Conservation (phyloP, 768 basidiomycete genomes). For the Leccinum ochraceum region DNA sequence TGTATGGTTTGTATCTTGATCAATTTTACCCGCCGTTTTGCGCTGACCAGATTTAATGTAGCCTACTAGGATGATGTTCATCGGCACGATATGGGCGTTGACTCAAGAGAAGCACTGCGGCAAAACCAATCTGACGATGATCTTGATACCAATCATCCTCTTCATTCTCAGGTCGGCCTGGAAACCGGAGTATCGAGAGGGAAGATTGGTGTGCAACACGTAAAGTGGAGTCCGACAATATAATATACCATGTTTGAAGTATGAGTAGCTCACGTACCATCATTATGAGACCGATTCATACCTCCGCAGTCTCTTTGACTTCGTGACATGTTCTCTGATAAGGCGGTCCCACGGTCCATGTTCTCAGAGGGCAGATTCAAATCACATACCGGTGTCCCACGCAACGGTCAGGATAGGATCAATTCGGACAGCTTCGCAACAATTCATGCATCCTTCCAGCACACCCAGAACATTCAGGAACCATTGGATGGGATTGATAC, state of each 20-base stretch:
- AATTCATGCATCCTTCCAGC: neutral
- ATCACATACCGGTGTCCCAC: neutral
- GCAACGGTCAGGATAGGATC: neutral
- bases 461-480: neutral
- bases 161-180: neutral
- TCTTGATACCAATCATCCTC: neutral
- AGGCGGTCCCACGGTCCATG: neutral
- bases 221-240: neutral
- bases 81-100: constrained; percentile 1
- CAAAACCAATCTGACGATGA: neutral
- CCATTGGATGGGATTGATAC: neutral
- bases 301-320: neutral
- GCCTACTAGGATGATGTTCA: constrained; percentile 2
- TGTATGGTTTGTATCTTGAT: constrained; percentile 1
- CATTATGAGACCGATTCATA: neutral
- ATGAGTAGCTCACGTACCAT: neutral
- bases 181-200: neutral
- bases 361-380: neutral
- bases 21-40: neutral
- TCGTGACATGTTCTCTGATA: neutral
- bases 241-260: neutral
- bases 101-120: neutral
- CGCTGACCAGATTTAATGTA: neutral
- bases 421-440: neutral
- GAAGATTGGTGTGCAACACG: neutral